Evolutionary conservation across 2,329 filamentous ascomycete genomes (phyloP), one percentile per base, ranked within the genome.

Genomic region (Colletotrichum sublineola): DNA sequence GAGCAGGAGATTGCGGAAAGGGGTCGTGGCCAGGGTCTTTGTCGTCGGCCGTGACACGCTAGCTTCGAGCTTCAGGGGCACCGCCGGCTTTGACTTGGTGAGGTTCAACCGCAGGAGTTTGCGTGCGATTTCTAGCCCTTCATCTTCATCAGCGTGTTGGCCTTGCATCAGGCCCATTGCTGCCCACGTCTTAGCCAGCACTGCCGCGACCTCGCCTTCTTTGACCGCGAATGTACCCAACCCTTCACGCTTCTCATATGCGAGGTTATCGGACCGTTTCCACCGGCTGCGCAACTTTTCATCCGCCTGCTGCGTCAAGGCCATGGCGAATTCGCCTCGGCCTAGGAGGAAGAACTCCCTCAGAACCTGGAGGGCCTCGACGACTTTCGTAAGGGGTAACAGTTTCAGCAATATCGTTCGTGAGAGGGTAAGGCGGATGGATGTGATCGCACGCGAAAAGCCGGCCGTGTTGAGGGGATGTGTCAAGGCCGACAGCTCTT

Each of bases 241-340:
- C 5, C 87, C 85, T 71, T 90, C 89, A 78, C 87, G 81, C 77
- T 87, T 88, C 78, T 89, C 87, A 78, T 86, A 86, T 1, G 85
- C 86, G 7, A 91, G 79, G 65, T 89, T 90, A 50, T 89, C 88
- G 14, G 90, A 85, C 74, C 91, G 85, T 76, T 87, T 90, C 87
- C 93, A 94, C 62, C 94, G 90, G 75, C 89, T 91, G n/a, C 90
- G 88, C 33, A 96, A 88, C 76, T 91, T 92, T 67, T 92, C 90
- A 76, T 98, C 94, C 1, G 96, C 94, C 82, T 98, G 94, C 46
- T 92, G 89, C 1, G 97, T 94, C 36, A 99, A 83, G 0, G 93
- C 92, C 82, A 96, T 91, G 29, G 95, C 94, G 80, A 99, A 99
- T 80, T 98, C 96, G 64, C 96, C 96, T 44, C 94, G 89, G 1